Evolutionary conservation across 192 early-diverging fungal genomes (phyloP).

Genomic region (Pilobolus umbonatus): DNA sequence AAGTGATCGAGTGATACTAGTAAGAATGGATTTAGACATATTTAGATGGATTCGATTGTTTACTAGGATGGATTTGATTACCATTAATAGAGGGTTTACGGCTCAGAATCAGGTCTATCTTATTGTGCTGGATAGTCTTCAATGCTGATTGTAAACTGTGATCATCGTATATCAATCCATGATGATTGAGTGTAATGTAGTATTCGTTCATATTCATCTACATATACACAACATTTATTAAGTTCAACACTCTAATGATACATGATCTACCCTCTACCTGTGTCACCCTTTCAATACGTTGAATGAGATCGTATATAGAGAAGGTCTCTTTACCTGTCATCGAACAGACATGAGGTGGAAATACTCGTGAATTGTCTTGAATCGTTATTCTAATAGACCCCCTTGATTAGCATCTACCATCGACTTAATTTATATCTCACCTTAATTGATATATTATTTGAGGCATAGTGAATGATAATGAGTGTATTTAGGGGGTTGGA

Average conservation of each 20-base stretch:
- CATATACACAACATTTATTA: neutral
- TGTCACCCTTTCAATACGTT: neutral
- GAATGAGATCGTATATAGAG: slow-evolving; percentile 1
- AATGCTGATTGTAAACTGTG: slow-evolving; percentile 2
- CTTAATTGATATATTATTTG: slow-evolving; percentile 3
- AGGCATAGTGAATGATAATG: neutral
- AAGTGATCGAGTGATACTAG: neutral
- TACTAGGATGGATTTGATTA: neutral
- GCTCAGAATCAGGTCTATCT: neutral
- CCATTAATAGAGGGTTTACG: neutral
- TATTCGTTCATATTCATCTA: slow-evolving; percentile 1
- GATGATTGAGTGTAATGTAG: neutral
- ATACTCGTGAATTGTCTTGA: neutral
- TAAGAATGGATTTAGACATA: neutral
- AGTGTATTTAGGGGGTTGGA: neutral
- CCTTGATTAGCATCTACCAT: neutral
- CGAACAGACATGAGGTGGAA: neutral
- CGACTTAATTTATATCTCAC: neutral
- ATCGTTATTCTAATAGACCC: neutral
- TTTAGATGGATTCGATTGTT: neutral
- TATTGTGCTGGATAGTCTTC: neutral
- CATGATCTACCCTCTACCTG: neutral
- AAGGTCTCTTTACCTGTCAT: neutral
- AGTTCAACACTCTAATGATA: neutral
- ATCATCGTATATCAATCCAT: neutral